These are phyloP conservation scores for Lentinula guzmanii DNA, from an alignment of 768 basidiomycete species.

Conservation along the genomic window DNA sequence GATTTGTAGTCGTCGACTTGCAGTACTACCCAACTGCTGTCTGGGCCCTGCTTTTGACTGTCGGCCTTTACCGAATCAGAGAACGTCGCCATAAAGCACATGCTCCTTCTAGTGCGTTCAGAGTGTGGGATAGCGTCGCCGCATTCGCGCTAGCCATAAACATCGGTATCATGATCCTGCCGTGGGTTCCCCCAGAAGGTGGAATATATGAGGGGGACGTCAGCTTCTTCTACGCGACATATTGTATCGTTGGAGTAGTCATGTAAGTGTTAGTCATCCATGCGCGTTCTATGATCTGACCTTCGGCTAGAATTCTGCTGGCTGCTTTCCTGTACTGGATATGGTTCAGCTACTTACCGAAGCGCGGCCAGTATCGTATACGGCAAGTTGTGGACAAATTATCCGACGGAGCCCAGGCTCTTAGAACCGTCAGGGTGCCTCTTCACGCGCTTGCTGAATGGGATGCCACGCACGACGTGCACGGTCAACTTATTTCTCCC, in stretches of 20 bases:
- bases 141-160: conserved; percentile 30
- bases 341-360: conserved; percentile 36
- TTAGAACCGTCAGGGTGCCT: conserved; percentile 24
- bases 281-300: neutral
- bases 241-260: conserved; percentile 30
- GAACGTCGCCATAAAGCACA: conserved; percentile 24
- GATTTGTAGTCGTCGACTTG: conserved; percentile 25
- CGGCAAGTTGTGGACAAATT: conserved; percentile 38
- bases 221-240: conserved; percentile 37
- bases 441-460: conserved; percentile 23
- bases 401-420: conserved; percentile 27
- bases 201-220: conserved; percentile 34
- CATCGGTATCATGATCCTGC: conserved; percentile 31
- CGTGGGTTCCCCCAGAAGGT: conserved; percentile 34
- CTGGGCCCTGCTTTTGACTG: conserved; percentile 26
- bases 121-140: conserved; percentile 31
- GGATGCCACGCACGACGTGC: conserved; percentile 29
- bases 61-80: conserved; percentile 30
- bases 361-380: conserved; percentile 34
- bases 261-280: conserved; percentile 20
- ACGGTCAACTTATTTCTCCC: neutral
- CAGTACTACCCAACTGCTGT: conserved; percentile 34
- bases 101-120: conserved; percentile 26
- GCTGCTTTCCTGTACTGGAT: conserved; percentile 24
- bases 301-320: conserved; percentile 19